A percentile compares a stretch with the other conserved stretches of the same genome.
Evolutionary conservation across 2,329 filamentous ascomycete genomes (phyloP).

Genomic region (Neurospora sp.): DNA sequence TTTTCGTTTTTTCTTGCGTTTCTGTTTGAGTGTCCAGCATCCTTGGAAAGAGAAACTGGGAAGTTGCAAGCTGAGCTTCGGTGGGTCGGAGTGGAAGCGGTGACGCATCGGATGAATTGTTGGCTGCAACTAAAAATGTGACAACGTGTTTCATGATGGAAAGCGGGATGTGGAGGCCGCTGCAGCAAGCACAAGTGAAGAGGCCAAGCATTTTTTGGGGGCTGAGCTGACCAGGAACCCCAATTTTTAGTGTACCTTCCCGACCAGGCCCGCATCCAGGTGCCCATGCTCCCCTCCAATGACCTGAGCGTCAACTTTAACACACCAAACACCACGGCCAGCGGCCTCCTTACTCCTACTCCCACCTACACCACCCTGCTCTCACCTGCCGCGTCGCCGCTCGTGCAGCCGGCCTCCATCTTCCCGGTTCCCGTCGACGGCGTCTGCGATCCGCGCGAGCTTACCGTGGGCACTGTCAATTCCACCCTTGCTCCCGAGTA

Average conservation of each 20-base stretch:
- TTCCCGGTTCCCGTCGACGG: constrained; percentile 60
- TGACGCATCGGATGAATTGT: background rate
- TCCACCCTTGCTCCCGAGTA: constrained; percentile 50
- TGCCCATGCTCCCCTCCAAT: constrained; percentile 40
- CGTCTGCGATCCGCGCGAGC: constrained; percentile 85
- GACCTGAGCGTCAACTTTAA: background rate
- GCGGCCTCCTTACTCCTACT: constrained; percentile 64
- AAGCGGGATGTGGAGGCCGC: background rate
- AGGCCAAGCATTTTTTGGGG: constrained; percentile 5
- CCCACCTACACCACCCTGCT: constrained; percentile 44
- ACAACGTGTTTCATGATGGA: background rate
- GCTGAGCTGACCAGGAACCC: constrained; percentile 26
- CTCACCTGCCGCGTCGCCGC: constrained; percentile 79
- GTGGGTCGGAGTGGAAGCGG: background rate
- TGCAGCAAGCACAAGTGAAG: background rate
- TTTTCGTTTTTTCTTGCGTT: constrained; percentile 17
- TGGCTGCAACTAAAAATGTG: background rate
- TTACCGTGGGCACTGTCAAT: constrained; percentile 59
- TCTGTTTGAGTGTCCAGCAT: background rate
- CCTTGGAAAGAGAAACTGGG: background rate
- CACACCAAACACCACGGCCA: constrained; percentile 45
- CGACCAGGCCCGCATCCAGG: constrained; percentile 30
- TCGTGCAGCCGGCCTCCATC: constrained; percentile 63
- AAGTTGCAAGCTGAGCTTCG: background rate
- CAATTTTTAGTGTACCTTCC: constrained; percentile 33